Base-by-base conservation (phyloP, 129 eudicot genomes). In the Escallonia rubra region DNA sequence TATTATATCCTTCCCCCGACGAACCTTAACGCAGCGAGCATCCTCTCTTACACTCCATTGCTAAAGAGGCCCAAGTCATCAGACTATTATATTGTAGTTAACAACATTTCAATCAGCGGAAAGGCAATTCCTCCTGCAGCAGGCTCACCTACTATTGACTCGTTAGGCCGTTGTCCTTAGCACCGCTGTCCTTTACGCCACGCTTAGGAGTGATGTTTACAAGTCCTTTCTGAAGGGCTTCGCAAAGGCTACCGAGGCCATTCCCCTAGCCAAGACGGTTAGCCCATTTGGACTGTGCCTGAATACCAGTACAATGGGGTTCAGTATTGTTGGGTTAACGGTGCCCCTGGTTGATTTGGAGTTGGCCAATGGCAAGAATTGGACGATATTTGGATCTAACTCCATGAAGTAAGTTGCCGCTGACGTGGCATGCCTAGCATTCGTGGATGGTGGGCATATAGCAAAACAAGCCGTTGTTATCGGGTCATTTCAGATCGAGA, bases 361-460 rank as follows among this genome's bases (percentile, higher is more conserved):
- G 48, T 62, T 82, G 4, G 41, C 12, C 2, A 72, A 56, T 60
- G 87, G 87, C 61, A 57, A 51, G 61, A 76, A 57, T 7, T 77
- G 86, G 86, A 81, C 79, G 1, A 77, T 81, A 40, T 65, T 69
- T 1, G 72, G 66, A 53, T 43, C 57, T 11, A 82, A 82, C 61
- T 77, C 66, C 4, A 82, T 82, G 74, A 68, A 61, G 72, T 7
- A 5, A 15, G 71, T 67, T 3, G 75, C 76, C n/a, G 53, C 40
- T 11, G 83, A 74, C 7, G 68, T 62, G 4, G 67, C 72, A 2
- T 82, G 87, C 57, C 55, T 78, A 14, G 87, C 73, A 16, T 74
- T 82, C 67, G 81, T 78, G 41, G 81, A 82, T 42, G 87, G 84
- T 2, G 87, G 87, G 4, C 71, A 50, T 9, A 67, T 15, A n/a